A percentile compares a stretch with the other conserved stretches of the same genome.
Evolutionary conservation across 768 basidiomycete genomes (phyloP).

Genomic region (Xerocomellus intermedius): DNA sequence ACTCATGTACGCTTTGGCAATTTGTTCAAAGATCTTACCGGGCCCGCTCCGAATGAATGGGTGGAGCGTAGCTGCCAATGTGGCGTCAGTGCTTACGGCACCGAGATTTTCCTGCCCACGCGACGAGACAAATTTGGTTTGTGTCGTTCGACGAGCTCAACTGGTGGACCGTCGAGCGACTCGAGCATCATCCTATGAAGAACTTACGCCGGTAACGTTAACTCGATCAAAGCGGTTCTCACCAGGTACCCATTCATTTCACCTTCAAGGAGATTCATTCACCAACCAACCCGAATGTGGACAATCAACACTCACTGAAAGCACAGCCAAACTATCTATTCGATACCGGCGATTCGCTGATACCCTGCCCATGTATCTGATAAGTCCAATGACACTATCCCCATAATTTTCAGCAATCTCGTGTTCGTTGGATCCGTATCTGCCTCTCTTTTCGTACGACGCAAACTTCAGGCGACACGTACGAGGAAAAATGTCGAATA

Average conservation of each 20-base stretch:
- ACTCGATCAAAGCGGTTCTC: background rate
- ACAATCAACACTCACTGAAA: background rate
- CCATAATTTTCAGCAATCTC: background rate
- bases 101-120: background rate
- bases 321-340: background rate
- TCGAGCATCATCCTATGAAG: too few relatives aligned
- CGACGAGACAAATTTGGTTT: background rate
- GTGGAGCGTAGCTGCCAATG: background rate
- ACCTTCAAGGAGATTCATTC: background rate
- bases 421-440: too few relatives aligned
- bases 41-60: background rate
- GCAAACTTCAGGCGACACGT: background rate
- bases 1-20: background rate
- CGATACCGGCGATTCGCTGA: background rate
- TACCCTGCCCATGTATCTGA: background rate
- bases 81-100: background rate
- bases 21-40: background rate
- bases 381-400: background rate
- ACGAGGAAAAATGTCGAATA: too few relatives aligned
- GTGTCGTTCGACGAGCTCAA: background rate
- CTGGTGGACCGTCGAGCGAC: too few relatives aligned
- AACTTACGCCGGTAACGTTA: too few relatives aligned
- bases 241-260: background rate
- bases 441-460: too few relatives aligned
- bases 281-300: background rate